phyloP scores from a whole-genome alignment of 2,329 filamentous ascomycete genomes.

The Reticulascus tulasneorum region DNA sequence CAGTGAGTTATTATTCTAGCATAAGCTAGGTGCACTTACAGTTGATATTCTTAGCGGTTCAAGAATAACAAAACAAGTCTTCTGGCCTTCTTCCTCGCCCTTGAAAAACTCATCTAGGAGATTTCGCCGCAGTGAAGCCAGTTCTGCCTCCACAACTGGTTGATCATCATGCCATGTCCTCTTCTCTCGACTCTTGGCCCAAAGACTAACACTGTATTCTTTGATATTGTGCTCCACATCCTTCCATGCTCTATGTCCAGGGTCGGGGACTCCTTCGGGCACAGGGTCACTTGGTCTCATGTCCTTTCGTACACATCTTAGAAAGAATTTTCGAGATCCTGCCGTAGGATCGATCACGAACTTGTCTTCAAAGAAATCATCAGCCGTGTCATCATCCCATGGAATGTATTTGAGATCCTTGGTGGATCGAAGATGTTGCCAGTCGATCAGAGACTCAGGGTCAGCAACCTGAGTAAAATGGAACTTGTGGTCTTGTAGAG shows the following conservation, averaged over 20 bases:
- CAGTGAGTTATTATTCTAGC: slow-evolving; percentile 14
- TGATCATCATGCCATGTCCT: slow-evolving; percentile 62
- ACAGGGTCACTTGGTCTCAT: slow-evolving; percentile 63
- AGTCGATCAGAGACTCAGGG: slow-evolving; percentile 46
- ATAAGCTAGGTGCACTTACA: slow-evolving; percentile 42
- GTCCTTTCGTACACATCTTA: slow-evolving; percentile 47
- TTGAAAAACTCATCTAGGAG: slow-evolving; percentile 67
- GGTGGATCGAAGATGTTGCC: slow-evolving; percentile 48
- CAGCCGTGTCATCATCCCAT: slow-evolving; percentile 38
- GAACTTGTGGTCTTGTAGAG: slow-evolving; percentile 22
- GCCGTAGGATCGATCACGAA: slow-evolving; percentile 56
- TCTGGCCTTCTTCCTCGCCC: slow-evolving; percentile 37
- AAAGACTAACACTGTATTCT: slow-evolving; percentile 79
- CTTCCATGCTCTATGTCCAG: slow-evolving; percentile 39
- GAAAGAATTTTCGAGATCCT: slow-evolving; percentile 60
- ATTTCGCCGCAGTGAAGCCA: slow-evolving; percentile 76
- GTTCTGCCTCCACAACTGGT: slow-evolving; percentile 73
- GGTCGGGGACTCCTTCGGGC: slow-evolving; percentile 49
- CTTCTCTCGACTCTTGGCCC: slow-evolving; percentile 51
- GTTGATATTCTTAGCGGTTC: slow-evolving; percentile 74
- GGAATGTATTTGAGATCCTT: slow-evolving; percentile 26
- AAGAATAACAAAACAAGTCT: slow-evolving; percentile 66
- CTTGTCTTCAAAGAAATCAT: slow-evolving; percentile 48
- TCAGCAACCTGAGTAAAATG: slow-evolving; percentile 13
- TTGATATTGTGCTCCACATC: slow-evolving; percentile 59